Conservation (phyloP, 2,329 filamentous ascomycete genomes). For the Stagonosporopsis chrysanthemi region DNA sequence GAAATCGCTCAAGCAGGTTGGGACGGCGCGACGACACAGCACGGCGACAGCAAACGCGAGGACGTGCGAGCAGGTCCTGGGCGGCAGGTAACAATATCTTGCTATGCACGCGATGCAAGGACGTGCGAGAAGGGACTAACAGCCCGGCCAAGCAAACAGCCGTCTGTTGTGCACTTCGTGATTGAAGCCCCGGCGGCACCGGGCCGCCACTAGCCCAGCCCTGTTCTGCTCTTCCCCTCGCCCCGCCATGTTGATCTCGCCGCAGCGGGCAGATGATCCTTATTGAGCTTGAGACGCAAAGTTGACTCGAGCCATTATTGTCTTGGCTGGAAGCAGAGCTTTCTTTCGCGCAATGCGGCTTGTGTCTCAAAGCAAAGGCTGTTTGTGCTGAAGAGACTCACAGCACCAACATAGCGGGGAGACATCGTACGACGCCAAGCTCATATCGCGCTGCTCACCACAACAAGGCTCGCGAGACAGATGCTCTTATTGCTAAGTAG, state of each 20-base stretch:
- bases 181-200: conserved; percentile 2
- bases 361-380: background rate
- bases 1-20: conserved; percentile 5
- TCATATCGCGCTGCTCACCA: background rate
- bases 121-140: conserved; percentile 14
- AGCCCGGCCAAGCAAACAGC: conserved; percentile 14
- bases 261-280: too few species aligned
- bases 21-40: conserved; percentile 13
- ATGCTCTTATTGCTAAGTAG: background rate
- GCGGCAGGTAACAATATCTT: background rate
- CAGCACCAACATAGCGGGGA: background rate
- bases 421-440: background rate
- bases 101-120: conserved; percentile 16
- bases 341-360: background rate
- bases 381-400: background rate
- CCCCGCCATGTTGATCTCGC: too few species aligned
- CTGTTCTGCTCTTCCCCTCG: background rate
- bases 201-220: conserved; percentile 3
- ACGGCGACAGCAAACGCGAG: conserved; percentile 3
- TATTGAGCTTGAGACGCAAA: too few species aligned
- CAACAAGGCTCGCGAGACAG: background rate
- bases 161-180: conserved; percentile 13
- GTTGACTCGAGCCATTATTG: background rate
- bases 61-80: background rate
- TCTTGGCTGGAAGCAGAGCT: background rate